Evolutionary conservation across 1,139 yeast species (phyloP).

Genomic region (Yamadazyma jaroonii): DNA sequence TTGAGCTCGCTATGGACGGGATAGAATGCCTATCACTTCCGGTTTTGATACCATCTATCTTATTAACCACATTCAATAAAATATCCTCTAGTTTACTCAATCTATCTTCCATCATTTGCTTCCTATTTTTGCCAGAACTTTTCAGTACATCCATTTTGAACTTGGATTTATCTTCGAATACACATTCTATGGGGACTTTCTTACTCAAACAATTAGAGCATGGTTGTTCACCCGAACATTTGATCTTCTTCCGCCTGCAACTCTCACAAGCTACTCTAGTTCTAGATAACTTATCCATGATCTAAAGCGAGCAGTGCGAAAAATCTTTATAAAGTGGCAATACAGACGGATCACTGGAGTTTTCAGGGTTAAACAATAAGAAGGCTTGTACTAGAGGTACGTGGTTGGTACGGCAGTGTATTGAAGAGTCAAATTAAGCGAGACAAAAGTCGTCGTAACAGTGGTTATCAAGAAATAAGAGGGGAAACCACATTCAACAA

Average conservation of each 20-base stretch:
- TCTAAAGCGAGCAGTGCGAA: too few species aligned
- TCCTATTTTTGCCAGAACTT: constrained; percentile 11
- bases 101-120: constrained; percentile 21
- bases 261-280: constrained; percentile 54
- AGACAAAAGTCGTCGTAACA: too few species aligned
- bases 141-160: constrained; percentile 9
- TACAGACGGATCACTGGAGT: too few species aligned
- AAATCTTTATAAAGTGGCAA: too few species aligned
- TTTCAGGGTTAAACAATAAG: too few species aligned
- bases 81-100: constrained; percentile 23
- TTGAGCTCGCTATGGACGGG: not conserved
- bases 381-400: too few species aligned
- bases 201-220: constrained; percentile 40
- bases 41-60: constrained; percentile 9
- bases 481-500: too few species aligned
- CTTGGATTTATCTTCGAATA: constrained; percentile 20
- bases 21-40: not conserved
- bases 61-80: constrained; percentile 17
- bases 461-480: too few species aligned
- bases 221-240: constrained; percentile 48
- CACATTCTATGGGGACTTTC: constrained; percentile 25
- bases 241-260: constrained; percentile 49
- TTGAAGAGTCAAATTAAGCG: too few species aligned
- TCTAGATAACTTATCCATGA: constrained; percentile 13
- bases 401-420: too few species aligned